A percentile compares a stretch with the other conserved stretches of the same genome.
These are phyloP conservation scores for Nannizzia gypsea DNA, from an alignment of 2,329 filamentous ascomycete genomes.

Conservation along the genomic window DNA sequence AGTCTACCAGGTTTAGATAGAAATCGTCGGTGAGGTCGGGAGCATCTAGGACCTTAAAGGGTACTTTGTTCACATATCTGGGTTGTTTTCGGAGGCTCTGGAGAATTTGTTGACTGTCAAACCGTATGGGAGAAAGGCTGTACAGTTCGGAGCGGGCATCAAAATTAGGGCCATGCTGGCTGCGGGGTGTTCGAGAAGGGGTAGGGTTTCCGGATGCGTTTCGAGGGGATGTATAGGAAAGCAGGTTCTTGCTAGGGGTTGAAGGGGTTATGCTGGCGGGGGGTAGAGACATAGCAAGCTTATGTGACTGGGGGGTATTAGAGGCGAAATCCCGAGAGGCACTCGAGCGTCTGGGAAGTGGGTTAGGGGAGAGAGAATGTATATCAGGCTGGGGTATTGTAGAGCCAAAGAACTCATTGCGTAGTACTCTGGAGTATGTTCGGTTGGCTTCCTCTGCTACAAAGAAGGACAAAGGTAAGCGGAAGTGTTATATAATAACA, in stretches of 20 bases:
- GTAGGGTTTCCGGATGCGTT: slow-evolving; percentile 73
- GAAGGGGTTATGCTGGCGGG: slow-evolving; percentile 70
- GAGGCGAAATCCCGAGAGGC: slow-evolving; percentile 55
- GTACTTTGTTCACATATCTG: slow-evolving; percentile 84
- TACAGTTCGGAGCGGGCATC: slow-evolving; percentile 89
- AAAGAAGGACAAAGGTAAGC: slow-evolving; percentile 7
- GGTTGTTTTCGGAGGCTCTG: slow-evolving; percentile 81
- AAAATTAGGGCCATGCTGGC: slow-evolving; percentile 73
- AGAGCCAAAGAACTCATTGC: slow-evolving; percentile 83
- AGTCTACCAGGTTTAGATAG: slow-evolving; percentile 93
- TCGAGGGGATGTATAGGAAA: slow-evolving; percentile 71
- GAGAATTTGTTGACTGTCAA: slow-evolving; percentile 85
- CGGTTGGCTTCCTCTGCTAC: slow-evolving; percentile 84
- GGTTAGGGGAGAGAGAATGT: slow-evolving; percentile 50
- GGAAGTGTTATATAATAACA: slow-evolving; percentile 11
- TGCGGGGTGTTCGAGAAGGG: slow-evolving; percentile 78
- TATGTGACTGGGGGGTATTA: slow-evolving; percentile 65
- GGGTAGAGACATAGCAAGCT: slow-evolving; percentile 50
- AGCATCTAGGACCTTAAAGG: slow-evolving; percentile 94
- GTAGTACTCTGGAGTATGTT: slow-evolving; percentile 76
- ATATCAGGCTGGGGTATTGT: slow-evolving; percentile 72
- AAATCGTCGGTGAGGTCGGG: slow-evolving; percentile 95
- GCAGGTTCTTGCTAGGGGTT: slow-evolving; percentile 94
- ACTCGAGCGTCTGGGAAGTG: slow-evolving; percentile 34
- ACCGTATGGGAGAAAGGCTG: slow-evolving; percentile 85